Percentiles rank a stretch among this genome's conserved stretches.
Evolutionary conservation across 148 eudicot species (phyloP).

Genomic region (Amaranthus hypochondriacus): DNA sequence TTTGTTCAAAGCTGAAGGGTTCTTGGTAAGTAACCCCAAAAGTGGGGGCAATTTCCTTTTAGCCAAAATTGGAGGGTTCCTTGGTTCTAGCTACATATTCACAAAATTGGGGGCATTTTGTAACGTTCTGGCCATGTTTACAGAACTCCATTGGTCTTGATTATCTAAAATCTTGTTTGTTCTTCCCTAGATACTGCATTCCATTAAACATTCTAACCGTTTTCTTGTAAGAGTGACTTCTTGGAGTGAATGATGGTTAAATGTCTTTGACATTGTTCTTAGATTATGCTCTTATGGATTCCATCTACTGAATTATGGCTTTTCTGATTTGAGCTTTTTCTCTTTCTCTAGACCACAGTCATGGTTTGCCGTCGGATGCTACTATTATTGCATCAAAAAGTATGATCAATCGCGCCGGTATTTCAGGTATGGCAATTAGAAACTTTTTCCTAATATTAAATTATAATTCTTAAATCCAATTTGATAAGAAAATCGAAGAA

Average conservation of each 20-base stretch:
- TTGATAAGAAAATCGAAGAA: neutral
- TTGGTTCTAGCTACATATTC: neutral
- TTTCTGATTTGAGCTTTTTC: conserved; percentile 5
- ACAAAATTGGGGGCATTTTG: neutral
- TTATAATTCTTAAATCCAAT: neutral
- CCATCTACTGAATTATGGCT: neutral
- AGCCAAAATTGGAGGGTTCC: too few species aligned
- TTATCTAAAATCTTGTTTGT: neutral
- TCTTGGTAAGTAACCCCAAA: neutral
- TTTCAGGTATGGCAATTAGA: conserved; percentile 55
- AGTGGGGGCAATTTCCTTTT: neutral
- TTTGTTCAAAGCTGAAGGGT: neutral
- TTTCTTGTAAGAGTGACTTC: neutral
- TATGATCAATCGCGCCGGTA: conserved; percentile 90
- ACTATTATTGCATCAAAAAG: conserved; percentile 90
- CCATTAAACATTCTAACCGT: neutral
- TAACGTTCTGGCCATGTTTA: neutral
- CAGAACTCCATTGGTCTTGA: neutral
- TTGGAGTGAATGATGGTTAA: neutral
- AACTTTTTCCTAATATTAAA: neutral
- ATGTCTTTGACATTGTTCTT: neutral
- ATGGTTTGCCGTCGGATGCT: conserved; percentile 99
- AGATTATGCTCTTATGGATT: neutral
- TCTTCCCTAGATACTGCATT: neutral
- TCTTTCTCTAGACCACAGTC: conserved; percentile 66